phyloP scores from a whole-genome alignment of 352 stramenopile species.

The Pseudoperonospora humuli region DNA sequence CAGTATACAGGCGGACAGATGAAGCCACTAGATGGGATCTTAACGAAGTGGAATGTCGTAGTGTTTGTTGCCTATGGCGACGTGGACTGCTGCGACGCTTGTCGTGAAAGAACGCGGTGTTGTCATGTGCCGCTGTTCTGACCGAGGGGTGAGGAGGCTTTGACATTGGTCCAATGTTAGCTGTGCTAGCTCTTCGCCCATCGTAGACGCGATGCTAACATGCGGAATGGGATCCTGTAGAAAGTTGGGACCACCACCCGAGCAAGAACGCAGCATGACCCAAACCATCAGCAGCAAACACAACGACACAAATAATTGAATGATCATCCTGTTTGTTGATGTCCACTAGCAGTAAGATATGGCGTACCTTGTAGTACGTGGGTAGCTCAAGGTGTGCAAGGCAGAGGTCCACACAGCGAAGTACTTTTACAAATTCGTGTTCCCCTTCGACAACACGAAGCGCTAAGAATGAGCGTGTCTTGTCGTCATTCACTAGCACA shows the following conservation, averaged over 20 bases:
- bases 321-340: constrained; percentile 9
- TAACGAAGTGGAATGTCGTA: constrained; percentile 57
- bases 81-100: constrained; percentile 35
- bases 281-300: constrained; percentile 39
- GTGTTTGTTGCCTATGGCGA: constrained; percentile 80
- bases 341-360: not conserved
- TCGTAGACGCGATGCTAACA: constrained; percentile 68
- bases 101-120: constrained; percentile 13
- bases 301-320: constrained; percentile 21
- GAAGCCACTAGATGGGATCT: constrained; percentile 1
- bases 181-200: constrained; percentile 37
- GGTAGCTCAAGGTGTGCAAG: constrained; percentile 40
- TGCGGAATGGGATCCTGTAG: constrained; percentile 70
- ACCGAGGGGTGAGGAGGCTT: constrained; percentile 11
- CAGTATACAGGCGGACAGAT: not conserved
- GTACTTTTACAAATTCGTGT: constrained; percentile 27
- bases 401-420: constrained; percentile 57
- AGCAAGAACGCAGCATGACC: constrained; percentile 3
- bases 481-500: constrained; percentile 67
- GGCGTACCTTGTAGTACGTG: constrained; percentile 57
- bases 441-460: constrained; percentile 35
- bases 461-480: constrained; percentile 65
- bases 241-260: constrained; percentile 3
- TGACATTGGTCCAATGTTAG: constrained; percentile 34
- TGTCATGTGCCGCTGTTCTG: constrained; percentile 13